These are phyloP conservation scores for Rhynchospora pubera DNA, from an alignment of 176 grass and related monocot species.

Conservation along the genomic window DNA sequence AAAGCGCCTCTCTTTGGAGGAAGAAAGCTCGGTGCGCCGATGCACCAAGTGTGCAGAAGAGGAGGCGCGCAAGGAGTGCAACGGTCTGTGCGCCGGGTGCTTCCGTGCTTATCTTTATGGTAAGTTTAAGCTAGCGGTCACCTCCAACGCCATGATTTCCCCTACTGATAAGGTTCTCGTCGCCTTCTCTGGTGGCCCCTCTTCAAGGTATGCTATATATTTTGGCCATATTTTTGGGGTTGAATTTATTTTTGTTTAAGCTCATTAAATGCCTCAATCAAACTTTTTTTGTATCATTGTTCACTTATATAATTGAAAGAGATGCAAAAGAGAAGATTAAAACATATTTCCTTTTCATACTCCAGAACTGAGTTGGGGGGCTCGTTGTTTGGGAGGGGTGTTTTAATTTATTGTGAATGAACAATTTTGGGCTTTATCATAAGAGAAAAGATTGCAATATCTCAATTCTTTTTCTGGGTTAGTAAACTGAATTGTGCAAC, in stretches of 20 bases:
- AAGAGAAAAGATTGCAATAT: neutral
- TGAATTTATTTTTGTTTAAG: neutral
- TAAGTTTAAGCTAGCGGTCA: constrained; percentile 90
- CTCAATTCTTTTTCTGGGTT: neutral
- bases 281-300: neutral
- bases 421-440: neutral
- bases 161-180: constrained; percentile 80
- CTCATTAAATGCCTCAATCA: too few relatives aligned
- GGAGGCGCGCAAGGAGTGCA: constrained; percentile 33
- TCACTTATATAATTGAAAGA: neutral
- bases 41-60: constrained; percentile 47
- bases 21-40: constrained; percentile 8
- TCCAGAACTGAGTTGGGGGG: neutral
- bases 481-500: neutral
- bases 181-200: constrained; percentile 83
- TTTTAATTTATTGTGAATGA: neutral
- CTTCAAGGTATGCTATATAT: constrained; percentile 53
- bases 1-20: constrained; percentile 19
- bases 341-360: neutral
- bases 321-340: neutral
- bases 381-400: too few relatives aligned
- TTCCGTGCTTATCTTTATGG: constrained; percentile 56
- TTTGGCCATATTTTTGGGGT: neutral
- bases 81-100: constrained; percentile 48
- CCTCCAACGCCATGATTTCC: constrained; percentile 76